A percentile compares a stretch with the other conserved stretches of the same genome.
Evolutionary conservation across 768 basidiomycete genomes (phyloP).

Genomic region (Lactarius vividus): DNA sequence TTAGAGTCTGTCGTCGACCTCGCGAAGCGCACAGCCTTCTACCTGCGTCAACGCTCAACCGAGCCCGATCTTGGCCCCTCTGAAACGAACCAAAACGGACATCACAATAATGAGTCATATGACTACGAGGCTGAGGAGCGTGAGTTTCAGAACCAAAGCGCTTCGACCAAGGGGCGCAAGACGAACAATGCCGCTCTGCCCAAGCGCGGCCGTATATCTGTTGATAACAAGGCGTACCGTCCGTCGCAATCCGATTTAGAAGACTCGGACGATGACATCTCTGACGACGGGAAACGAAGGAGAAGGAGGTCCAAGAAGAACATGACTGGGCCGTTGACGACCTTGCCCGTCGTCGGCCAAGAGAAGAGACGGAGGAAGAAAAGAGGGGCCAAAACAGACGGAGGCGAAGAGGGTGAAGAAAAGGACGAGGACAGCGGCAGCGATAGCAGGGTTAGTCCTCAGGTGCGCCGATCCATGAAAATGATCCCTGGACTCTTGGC

Average conservation of each 20-base stretch:
- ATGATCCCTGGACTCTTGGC: conserved; percentile 5
- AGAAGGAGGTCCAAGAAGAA: conserved; percentile 49
- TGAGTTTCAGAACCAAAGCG: conserved; percentile 43
- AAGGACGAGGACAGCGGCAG: conserved; percentile 51
- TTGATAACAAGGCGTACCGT: conserved; percentile 80
- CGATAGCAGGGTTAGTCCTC: conserved; percentile 41
- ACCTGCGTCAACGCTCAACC: conserved; percentile 59
- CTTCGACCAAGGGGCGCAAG: conserved; percentile 33
- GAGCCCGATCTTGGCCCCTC: conserved; percentile 44
- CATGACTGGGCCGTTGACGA: conserved; percentile 55
- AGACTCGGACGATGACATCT: conserved; percentile 55
- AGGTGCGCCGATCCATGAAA: conserved; percentile 35
- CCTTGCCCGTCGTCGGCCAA: conserved; percentile 64
- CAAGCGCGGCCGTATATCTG: conserved; percentile 62
- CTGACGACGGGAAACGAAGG: conserved; percentile 50
- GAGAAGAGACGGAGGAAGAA: conserved; percentile 57
- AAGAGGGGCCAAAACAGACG: conserved; percentile 44
- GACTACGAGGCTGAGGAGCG: conserved; percentile 78
- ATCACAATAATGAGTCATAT: conserved; percentile 45
- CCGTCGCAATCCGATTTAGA: conserved; percentile 66
- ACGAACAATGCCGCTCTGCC: conserved; percentile 33
- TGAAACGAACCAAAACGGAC: conserved; percentile 25
- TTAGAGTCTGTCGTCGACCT: conserved; percentile 58
- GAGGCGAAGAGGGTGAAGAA: conserved; percentile 40
- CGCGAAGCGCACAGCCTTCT: conserved; percentile 60